phyloP scores from a whole-genome alignment of 352 stramenopile species.

The Pythium grandisporangium region DNA sequence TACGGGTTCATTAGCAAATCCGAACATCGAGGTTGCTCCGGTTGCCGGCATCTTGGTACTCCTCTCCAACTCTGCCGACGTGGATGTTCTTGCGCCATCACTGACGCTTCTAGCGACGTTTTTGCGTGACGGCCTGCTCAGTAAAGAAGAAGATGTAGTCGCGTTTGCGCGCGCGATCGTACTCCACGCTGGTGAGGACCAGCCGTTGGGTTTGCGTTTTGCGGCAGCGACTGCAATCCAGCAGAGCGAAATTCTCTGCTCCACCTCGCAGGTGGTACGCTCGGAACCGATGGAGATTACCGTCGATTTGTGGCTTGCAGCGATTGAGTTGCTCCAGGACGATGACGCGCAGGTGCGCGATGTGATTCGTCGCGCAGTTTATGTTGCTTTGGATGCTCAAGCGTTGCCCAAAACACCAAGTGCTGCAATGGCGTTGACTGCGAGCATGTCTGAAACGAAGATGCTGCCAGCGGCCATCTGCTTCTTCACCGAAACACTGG shows the following conservation, averaged over 20 bases:
- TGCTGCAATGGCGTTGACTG: background rate
- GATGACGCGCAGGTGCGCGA: conserved; percentile 35
- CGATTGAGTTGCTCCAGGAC: conserved; percentile 61
- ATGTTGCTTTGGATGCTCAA: conserved; percentile 15
- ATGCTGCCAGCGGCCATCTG: conserved; percentile 43
- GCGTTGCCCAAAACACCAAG: too few species aligned
- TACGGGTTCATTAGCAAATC: conserved; percentile 5
- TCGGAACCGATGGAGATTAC: conserved; percentile 14
- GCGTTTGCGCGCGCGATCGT: conserved; percentile 29
- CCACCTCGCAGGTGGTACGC: conserved; percentile 4
- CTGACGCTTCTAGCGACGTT: conserved; percentile 53
- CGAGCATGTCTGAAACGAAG: conserved; percentile 32
- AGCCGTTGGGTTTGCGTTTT: conserved; percentile 50
- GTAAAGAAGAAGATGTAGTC: conserved; percentile 3
- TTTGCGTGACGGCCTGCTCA: conserved; percentile 8
- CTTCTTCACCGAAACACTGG: conserved; percentile 30
- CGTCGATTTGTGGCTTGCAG: conserved; percentile 43
- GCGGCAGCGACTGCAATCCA: conserved; percentile 42
- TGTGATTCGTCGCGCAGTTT: conserved; percentile 20
- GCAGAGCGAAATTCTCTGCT: conserved; percentile 36
- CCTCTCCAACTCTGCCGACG: conserved; percentile 32
- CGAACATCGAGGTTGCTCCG: conserved; percentile 11
- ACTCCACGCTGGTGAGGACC: conserved; percentile 27
- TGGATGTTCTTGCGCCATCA: conserved; percentile 35
- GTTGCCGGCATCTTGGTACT: conserved; percentile 8